Base-by-base conservation (phyloP, 2,329 filamentous ascomycete species). In the Fusarium sp. region DNA sequence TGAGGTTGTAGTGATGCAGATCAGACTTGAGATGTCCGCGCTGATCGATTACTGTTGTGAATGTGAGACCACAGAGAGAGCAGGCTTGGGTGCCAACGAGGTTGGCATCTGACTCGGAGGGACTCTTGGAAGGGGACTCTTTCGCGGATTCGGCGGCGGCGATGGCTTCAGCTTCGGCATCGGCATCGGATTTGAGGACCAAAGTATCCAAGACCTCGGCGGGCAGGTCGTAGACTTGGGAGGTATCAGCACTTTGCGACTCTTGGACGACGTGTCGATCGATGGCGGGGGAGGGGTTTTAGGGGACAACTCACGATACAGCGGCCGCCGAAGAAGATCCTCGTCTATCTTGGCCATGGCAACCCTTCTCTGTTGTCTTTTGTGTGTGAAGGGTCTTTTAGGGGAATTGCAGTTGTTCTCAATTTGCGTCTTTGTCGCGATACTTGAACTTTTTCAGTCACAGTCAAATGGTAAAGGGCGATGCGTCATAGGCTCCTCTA, bases 1-100 rank as follows among this genome's bases (percentile, higher is more conserved):
- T 98, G 59, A 98, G 78, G 73, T 99, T 99, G 78, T 97, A 99
- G 64, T 89, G 85, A 75, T 99, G 95, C 44, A 96, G 82, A 71
- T 99, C 95, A 9, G 94, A 97, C 69, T 91, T 90, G 54, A 92
- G 87, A 76, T 99, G 95, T 56, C 86, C 84, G 59, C 92, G 86
- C 73, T 98, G 94, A 60, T 98, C 94, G 58, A 87, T 82, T 8
- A 96, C 82, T 9, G 83, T 88, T 29, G 82, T 71, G 69, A 96
- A 97, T 6, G 83, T 80, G 33, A 93, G 82, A 35, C 83, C 81
- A 76, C 95, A 99, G 5, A 98, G 82, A 1, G 88, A 87, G 74
- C 95, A 99, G 13, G 92, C 85, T 55, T 91, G 93, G 6, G 90
- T 84, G 9, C 86, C 85, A 33, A 84, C 82, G 57, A 82, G 68